These are phyloP conservation scores for Xylaria hypoxylon DNA, from an alignment of 2,329 filamentous ascomycete genomes.

Conservation along the genomic window DNA sequence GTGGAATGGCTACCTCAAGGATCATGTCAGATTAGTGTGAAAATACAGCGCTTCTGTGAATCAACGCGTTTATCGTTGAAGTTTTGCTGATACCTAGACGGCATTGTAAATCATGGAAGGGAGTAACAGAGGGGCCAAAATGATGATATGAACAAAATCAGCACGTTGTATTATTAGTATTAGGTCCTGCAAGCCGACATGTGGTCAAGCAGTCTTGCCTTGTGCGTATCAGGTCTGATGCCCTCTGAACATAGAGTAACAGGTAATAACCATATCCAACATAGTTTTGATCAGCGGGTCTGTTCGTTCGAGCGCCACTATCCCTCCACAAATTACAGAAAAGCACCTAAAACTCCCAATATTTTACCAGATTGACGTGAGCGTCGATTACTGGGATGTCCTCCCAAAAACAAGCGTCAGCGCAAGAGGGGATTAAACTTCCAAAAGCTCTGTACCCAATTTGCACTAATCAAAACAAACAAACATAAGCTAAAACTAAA, in stretches of 20 bases:
- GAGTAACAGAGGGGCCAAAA: not conserved
- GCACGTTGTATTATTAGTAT: conserved; percentile 48
- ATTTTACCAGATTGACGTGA: conserved; percentile 35
- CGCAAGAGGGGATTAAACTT: conserved; percentile 2
- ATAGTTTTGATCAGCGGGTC: conserved; percentile 28
- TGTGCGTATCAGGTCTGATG: conserved; percentile 42
- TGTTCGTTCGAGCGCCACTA: conserved; percentile 4
- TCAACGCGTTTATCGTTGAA: not conserved
- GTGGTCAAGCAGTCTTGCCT: conserved; percentile 33
- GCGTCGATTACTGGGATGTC: conserved; percentile 28
- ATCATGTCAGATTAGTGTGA: not conserved
- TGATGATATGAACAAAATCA: conserved; percentile 33
- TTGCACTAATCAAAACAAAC: conserved; percentile 31
- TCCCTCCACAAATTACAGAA: conserved; percentile 24
- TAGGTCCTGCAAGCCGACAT: conserved; percentile 45
- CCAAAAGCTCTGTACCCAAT: conserved; percentile 1
- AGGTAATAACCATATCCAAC: conserved; percentile 43
- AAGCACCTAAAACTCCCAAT: conserved; percentile 42
- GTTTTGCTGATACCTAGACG: too few relatives aligned
- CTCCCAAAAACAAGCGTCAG: conserved; percentile 12
- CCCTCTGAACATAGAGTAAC: conserved; percentile 40
- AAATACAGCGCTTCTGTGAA: not conserved
- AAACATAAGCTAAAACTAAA: conserved; percentile 26
- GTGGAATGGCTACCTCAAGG: too few relatives aligned
- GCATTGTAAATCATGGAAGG: conserved; percentile 2